Conservation (phyloP, 208 protist species). For the Wallacemonas sp. region DNA sequence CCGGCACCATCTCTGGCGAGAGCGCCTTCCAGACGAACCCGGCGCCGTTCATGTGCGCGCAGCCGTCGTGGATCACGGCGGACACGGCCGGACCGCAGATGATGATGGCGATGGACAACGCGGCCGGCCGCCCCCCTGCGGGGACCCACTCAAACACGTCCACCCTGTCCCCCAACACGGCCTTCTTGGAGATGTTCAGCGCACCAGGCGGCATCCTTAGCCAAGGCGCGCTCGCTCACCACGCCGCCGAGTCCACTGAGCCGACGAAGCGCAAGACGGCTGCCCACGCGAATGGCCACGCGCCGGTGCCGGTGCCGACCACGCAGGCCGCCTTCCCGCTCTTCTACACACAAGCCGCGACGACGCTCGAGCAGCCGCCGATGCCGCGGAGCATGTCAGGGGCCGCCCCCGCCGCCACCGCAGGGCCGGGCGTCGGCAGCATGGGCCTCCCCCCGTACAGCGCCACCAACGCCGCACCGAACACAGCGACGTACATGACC, state of each 20-base stretch:
- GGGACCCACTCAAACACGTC: not conserved
- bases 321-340: not conserved
- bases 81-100: not conserved
- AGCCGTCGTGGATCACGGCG: not conserved
- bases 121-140: not conserved
- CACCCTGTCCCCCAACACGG: not conserved
- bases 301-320: not conserved
- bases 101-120: not conserved
- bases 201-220: not conserved
- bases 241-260: not conserved
- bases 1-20: not conserved
- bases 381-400: too few species aligned
- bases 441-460: slow-evolving; percentile 7
- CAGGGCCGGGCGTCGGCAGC: too few species aligned
- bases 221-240: not conserved
- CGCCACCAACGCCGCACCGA: not conserved
- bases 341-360: not conserved
- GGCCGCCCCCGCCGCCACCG: too few species aligned
- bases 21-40: slow-evolving; percentile 5
- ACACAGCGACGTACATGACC: slow-evolving; percentile 9
- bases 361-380: too few species aligned
- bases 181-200: slow-evolving; percentile 13
- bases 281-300: not conserved
- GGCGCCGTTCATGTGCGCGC: not conserved
- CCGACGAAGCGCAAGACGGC: not conserved